Percentiles rank a stretch among this genome's conserved stretches.
These are phyloP conservation scores for Mucuna pruriens DNA, from an alignment of 306 rosid genomes.

Conservation along the genomic window DNA sequence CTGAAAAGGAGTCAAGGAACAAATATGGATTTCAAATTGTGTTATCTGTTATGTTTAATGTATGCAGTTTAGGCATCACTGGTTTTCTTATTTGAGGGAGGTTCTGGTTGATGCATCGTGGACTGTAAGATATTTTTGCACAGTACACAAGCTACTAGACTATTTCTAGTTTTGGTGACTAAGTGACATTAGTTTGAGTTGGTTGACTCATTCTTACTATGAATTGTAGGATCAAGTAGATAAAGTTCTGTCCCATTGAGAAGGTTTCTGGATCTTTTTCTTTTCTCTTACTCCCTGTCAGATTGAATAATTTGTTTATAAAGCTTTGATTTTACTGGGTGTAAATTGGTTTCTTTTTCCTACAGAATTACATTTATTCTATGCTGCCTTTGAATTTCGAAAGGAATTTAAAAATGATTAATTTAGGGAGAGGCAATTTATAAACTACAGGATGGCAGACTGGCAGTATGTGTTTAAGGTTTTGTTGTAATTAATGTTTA, in stretches of 20 bases:
- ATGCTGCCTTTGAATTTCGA: background rate
- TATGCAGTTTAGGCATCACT: background rate
- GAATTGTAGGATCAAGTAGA: constrained; percentile 13
- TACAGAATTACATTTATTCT: background rate
- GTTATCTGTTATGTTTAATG: background rate
- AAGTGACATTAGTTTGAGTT: background rate
- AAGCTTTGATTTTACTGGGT: constrained; percentile 2
- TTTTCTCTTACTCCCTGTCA: background rate
- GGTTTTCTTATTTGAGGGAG: constrained; percentile 12
- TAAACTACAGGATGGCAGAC: constrained; percentile 2
- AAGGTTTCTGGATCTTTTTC: constrained; percentile 28
- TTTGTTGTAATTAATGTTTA: background rate
- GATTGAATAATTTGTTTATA: background rate
- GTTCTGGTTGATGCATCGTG: background rate
- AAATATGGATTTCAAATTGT: constrained; percentile 28
- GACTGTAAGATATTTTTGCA: constrained; percentile 1
- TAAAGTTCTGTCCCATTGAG: background rate
- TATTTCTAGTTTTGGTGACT: background rate
- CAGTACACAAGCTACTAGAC: background rate
- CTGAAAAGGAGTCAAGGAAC: constrained; percentile 10
- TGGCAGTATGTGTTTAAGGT: background rate
- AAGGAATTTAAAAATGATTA: constrained; percentile 1
- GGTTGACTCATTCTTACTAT: constrained; percentile 4
- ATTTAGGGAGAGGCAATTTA: constrained; percentile 17
- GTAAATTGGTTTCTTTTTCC: background rate